Conservation (phyloP, 2,329 filamentous ascomycete species). For the Sporothrix protearum region DNA sequence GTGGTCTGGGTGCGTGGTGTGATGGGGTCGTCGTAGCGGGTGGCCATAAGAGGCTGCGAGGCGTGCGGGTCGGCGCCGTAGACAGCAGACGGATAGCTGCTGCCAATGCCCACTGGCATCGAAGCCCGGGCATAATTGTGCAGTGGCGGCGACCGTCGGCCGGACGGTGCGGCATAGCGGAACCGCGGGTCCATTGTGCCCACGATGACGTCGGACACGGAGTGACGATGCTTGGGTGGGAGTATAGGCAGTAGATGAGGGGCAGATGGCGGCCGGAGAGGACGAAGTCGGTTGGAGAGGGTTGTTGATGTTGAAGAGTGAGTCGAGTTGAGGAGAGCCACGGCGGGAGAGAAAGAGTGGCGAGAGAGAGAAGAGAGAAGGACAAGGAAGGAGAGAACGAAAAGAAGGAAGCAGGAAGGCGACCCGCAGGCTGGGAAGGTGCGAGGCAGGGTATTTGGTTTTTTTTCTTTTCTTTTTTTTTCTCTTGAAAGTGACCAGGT, state of each 20-base stretch:
- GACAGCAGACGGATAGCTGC: constrained; percentile 38
- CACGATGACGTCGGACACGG: constrained; percentile 18
- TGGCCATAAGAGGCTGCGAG: constrained; percentile 30
- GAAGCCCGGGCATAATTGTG: constrained; percentile 50
- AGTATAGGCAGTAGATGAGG: background rate
- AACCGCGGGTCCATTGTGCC: constrained; percentile 27
- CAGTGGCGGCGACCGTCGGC: constrained; percentile 43
- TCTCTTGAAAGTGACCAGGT: background rate
- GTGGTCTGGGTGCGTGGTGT: constrained; percentile 23
- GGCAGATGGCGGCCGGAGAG: background rate
- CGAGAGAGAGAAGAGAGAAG: background rate
- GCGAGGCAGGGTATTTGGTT: background rate
- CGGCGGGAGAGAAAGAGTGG: background rate
- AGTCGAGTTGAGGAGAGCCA: background rate
- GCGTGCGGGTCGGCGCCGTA: constrained; percentile 52
- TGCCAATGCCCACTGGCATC: constrained; percentile 48
- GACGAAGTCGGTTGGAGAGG: background rate
- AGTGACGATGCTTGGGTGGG: background rate
- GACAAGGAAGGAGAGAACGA: background rate
- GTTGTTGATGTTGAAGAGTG: background rate
- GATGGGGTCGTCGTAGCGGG: constrained; percentile 26
- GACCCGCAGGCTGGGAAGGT: constrained; percentile 9
- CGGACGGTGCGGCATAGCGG: constrained; percentile 28
- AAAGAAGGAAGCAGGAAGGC: background rate
- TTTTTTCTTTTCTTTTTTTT: background rate